Base-by-base conservation (phyloP, 352 stramenopile genomes). In the Phytophthora europaea region DNA sequence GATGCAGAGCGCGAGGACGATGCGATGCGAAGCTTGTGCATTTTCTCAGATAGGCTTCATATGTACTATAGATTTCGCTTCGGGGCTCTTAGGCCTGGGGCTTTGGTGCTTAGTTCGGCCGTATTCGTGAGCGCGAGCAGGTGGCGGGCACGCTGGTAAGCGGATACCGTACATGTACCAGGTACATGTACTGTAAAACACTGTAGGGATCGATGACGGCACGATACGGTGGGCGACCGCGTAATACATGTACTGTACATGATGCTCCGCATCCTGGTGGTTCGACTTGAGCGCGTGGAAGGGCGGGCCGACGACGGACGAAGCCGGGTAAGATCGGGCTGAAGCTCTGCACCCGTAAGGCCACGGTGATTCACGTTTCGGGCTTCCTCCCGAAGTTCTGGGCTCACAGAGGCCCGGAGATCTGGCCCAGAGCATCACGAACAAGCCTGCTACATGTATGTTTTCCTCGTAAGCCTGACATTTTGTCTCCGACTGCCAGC, bases 21-120 rank as follows among this genome's bases (percentile, higher is more conserved):
- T 53, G 55, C 15, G 22, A 26, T 15, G 62, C 15, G 26, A 36
- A 16, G 36, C 36, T 45, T n/a, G 38, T 56, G 52, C 13, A 40
- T 72, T 72, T 72, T 45, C 65, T 65, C 65, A 72, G 65, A 72
- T 72, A 9, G 65, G 28, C 55, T 72, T 70, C 53, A 70, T 52
- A 57, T 61, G 61, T 60, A 40, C 9, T 26, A 26, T 40, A 43
- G 36, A 16, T 45, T 45, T 45, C 13, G 38, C 38, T 45, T n/a
- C 36, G 38, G 6, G 4, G 38, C 38, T 45, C 6, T 18, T 45
- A 6, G 12, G 26, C 26, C 36, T 3, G 12, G 36, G 6, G 36
- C 12, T 13, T n/a, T 45, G 36, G 36, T 6, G 36, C 36, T 45
- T 45, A 0, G 9, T 31, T 31, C 28, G 28, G 3, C 28, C 38